These are phyloP conservation scores for Cymbopogon citratus DNA, from an alignment of 176 grass and related monocot genomes.

Conservation along the genomic window DNA sequence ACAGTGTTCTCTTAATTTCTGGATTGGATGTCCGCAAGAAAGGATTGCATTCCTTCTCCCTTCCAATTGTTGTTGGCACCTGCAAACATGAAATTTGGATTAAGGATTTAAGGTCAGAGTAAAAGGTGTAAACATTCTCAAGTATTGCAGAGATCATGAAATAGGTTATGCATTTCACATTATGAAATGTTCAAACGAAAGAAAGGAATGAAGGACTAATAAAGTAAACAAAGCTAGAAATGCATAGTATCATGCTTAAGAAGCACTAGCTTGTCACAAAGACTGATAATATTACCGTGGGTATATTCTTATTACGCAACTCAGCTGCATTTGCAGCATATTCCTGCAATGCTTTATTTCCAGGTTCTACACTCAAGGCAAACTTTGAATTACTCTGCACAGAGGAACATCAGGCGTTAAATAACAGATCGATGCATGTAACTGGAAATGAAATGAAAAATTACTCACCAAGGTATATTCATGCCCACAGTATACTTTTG, in stretches of 20 bases:
- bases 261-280: slow-evolving; percentile 3
- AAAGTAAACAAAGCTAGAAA: slow-evolving; percentile 20
- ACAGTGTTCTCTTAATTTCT: slow-evolving; percentile 64
- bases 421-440: background rate
- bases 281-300: slow-evolving; percentile 65
- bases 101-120: background rate
- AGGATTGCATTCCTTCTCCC: slow-evolving; percentile 92
- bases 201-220: background rate
- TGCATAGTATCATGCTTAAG: slow-evolving; percentile 2
- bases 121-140: background rate
- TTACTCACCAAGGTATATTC: slow-evolving; percentile 85
- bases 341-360: slow-evolving; percentile 83
- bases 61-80: slow-evolving; percentile 83
- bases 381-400: slow-evolving; percentile 90
- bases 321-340: slow-evolving; percentile 65
- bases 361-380: slow-evolving; percentile 84
- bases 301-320: slow-evolving; percentile 69
- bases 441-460: slow-evolving; percentile 13
- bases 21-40: slow-evolving; percentile 78
- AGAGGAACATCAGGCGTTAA: slow-evolving; percentile 22
- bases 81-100: slow-evolving; percentile 21
- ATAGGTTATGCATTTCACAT: background rate
- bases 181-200: background rate
- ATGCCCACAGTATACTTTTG: slow-evolving; percentile 89
- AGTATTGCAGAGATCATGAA: background rate